Evolutionary conservation across 805 yeast species (phyloP).

Genomic region (Ogataea neopini): DNA sequence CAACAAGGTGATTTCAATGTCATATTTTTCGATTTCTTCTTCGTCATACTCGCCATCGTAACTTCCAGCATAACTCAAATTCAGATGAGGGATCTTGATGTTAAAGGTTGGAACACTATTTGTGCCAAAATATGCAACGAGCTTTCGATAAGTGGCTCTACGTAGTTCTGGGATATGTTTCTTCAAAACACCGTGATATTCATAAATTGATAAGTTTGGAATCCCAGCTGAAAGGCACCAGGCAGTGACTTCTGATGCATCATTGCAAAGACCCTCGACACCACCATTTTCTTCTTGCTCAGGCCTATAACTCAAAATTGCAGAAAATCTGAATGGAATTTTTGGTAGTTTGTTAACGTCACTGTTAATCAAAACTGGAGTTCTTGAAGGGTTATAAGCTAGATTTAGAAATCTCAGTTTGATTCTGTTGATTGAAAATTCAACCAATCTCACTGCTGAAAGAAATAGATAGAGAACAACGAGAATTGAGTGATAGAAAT

Average conservation of each 20-base stretch:
- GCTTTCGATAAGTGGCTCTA: conserved; percentile 54
- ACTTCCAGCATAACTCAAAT: conserved; percentile 46
- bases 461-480: conserved; percentile 54
- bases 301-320: conserved; percentile 69
- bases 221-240: conserved; percentile 95
- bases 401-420: conserved; percentile 59
- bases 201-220: conserved; percentile 70
- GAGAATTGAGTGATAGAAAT: conserved; percentile 49
- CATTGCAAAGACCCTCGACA: conserved; percentile 72
- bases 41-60: conserved; percentile 34
- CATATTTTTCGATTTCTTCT: conserved; percentile 29
- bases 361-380: conserved; percentile 83
- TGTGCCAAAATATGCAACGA: conserved; percentile 74
- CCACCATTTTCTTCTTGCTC: conserved; percentile 91
- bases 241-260: conserved; percentile 72
- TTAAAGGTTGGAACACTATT: conserved; percentile 61
- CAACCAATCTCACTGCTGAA: conserved; percentile 54
- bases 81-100: conserved; percentile 68
- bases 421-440: conserved; percentile 51
- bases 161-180: conserved; percentile 55
- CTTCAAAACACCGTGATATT: conserved; percentile 69
- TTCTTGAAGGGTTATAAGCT: conserved; percentile 67
- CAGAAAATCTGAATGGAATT: conserved; percentile 75
- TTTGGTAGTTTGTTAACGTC: conserved; percentile 75
- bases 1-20: conserved; percentile 65